Evolutionary conservation across 441 rosid genomes (phyloP), one percentile per base, ranked within the genome.

Genomic region (Monsonia emarginata): DNA sequence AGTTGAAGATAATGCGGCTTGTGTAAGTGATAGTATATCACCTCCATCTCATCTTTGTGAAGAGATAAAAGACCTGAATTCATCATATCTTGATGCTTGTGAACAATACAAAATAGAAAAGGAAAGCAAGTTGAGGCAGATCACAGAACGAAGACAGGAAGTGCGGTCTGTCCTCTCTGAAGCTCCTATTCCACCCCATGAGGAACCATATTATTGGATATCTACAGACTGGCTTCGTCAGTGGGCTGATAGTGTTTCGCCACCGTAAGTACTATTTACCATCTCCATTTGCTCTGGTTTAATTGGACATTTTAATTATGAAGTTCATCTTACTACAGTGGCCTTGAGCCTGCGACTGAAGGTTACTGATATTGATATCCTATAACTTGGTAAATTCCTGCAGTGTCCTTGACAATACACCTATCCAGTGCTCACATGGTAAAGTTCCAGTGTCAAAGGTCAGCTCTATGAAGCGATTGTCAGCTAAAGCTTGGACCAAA

Each of bases 161-260:
- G 95, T 91, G 78, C 87, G 96, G 63, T 82, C 89, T 61, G 73
- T 89, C 78, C 94, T 94, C 68, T 79, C 85, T 65, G 96, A 88
- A 77, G 94, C 94, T 65, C 86, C 95, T 34, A 95, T 86, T 69
- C 85, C 60, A 65, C 82, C 90, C 50, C 74, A 71, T 76, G 94
- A 80, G 74, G 86, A 83, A 78, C 85, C 83, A 36, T 91, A 75
- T 61, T 88, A 64, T 75, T 91, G 99, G 99, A 77, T 88, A 74
- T 84, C 89, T 69, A 73, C 81, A 18, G 96, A 88, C 66, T 94
- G 99, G 99, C 90, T 94, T 77, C 94, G 94, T 73, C 85, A 80
- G 63, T 94, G 99, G 97, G 91, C 96, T 64, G 97, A 94, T 73
- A 79, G 74, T 69, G 66, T 85, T 68, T 71, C 70, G 34, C 84